These are phyloP conservation scores for Talaromyces sp. DNA, from an alignment of 2,329 filamentous ascomycete genomes.

Conservation along the genomic window DNA sequence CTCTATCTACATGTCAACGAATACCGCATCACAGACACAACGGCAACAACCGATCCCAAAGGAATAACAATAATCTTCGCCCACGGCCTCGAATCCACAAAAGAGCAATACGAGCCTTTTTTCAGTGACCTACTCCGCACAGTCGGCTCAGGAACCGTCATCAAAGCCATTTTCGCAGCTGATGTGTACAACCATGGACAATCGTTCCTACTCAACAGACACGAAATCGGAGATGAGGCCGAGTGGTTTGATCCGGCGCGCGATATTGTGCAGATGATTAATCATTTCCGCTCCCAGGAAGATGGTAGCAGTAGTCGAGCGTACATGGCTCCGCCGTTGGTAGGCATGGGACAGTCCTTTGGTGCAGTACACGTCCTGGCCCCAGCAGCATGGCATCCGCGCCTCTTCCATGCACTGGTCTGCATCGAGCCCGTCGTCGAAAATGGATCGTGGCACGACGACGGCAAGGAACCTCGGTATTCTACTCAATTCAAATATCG, in stretches of 20 bases:
- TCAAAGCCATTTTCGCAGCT: constrained; percentile 15
- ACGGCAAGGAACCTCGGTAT: background rate
- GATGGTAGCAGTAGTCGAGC: background rate
- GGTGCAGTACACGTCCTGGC: constrained; percentile 11
- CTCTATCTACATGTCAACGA: constrained; percentile 15
- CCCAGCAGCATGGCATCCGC: constrained; percentile 15
- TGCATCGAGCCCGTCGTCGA: constrained; percentile 14
- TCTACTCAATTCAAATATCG: constrained; percentile 8
- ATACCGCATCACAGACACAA: constrained; percentile 3
- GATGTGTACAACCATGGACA: constrained; percentile 16
- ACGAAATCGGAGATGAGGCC: constrained; percentile 12
- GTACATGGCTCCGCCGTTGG: constrained; percentile 14
- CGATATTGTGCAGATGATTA: constrained; percentile 15
- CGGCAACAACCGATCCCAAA: background rate
- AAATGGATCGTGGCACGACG: constrained; percentile 14
- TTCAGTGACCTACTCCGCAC: constrained; percentile 8
- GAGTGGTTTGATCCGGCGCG: constrained; percentile 15
- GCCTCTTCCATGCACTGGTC: constrained; percentile 10
- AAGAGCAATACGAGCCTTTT: constrained; percentile 16
- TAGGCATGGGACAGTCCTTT: constrained; percentile 14
- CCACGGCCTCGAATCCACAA: constrained; percentile 13
- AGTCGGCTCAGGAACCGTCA: background rate
- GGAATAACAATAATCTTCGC: constrained; percentile 16
- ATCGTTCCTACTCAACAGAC: constrained; percentile 10
- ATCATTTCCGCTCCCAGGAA: constrained; percentile 8